Evolutionary conservation across 163 green algal genomes (phyloP), one percentile per base, ranked within the genome.

Genomic region (Smithsoniella earleae): DNA sequence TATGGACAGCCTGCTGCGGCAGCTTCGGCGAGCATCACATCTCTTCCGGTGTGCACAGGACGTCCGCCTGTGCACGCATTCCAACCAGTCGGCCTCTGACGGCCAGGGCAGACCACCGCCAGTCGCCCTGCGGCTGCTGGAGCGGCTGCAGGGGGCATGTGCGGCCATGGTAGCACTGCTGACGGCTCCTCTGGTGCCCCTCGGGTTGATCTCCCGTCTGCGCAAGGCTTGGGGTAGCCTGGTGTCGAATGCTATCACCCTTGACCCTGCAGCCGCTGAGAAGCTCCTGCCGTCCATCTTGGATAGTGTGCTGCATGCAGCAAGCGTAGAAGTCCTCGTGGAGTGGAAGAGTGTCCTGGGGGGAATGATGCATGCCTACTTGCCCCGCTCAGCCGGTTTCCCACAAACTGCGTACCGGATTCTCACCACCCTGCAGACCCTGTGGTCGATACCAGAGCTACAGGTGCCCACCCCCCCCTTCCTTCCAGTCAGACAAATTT

Each of bases 261-360:
- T 64, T 25, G 49, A 64, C 49, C 25, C 49, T 6, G 49, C 49
- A 27, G 49, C 49, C 6, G 49, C 49, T 10, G 49, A 10, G 8
- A 27, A 6, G 49, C 49, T 64, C 6, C 8, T 27, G 8, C 13
- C 49, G 49, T 36, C 49, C 8, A 27, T 64, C 25, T 64, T 64
- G 31, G 49, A 64, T 27, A 27, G 31, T 25, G 33, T 64, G 25
- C 25, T 27, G 1, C 25, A 64, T 25, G 8, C 25, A 10, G 49
- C 49, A 10, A 36, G 25, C 8, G 49, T 64, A 27, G 49, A 64
- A 25, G 49, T 27, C 25, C 49, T 64, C 6, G 49, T 64, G 13
- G 49, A 64, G 8, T 64, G 49, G 49, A 25, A 64, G 49, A 25
- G 33, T 64, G 49, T 13, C 25, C 49, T 64, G 49, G 49, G 25